Percentiles rank a stretch among this genome's conserved stretches.
phyloP scores from a whole-genome alignment of 257 asterid species.

The Leonotis leonurus region DNA sequence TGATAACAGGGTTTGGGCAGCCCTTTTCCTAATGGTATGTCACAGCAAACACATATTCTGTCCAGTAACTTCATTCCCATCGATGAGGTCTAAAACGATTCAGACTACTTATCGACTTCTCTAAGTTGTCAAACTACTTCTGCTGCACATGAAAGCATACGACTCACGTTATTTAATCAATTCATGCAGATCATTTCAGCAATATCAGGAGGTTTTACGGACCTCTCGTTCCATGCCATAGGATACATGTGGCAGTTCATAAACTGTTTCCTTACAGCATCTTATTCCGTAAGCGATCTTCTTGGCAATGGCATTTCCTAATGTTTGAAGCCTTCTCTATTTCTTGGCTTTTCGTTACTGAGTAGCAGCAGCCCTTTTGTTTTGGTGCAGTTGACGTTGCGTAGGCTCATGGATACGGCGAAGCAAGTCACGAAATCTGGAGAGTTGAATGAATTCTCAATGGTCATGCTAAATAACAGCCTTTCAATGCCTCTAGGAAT shows the following conservation, averaged over 20 bases:
- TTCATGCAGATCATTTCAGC: conserved; percentile 86
- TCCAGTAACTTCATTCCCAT: too few relatives aligned
- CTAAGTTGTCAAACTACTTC: too few relatives aligned
- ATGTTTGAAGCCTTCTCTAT: too few relatives aligned
- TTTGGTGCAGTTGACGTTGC: conserved; percentile 58
- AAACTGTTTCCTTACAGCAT: conserved; percentile 90
- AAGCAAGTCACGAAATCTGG: conserved; percentile 83
- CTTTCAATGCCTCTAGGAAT: conserved; percentile 77
- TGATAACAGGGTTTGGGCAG: conserved; percentile 89
- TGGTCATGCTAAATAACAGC: conserved; percentile 80
- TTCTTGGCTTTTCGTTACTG: too few relatives aligned
- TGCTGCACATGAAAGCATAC: too few relatives aligned
- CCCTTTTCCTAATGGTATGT: conserved; percentile 92
- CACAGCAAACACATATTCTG: neutral
- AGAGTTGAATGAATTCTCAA: conserved; percentile 74
- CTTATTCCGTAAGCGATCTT: conserved; percentile 71
- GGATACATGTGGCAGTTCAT: conserved; percentile 95
- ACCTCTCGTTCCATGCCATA: conserved; percentile 73
- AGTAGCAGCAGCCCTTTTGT: neutral
- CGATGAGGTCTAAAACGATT: too few relatives aligned
- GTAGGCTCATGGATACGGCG: conserved; percentile 91
- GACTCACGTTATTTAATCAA: neutral
- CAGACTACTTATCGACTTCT: too few relatives aligned
- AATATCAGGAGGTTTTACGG: conserved; percentile 92
- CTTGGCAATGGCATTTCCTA: neutral